Evolutionary conservation across 2,329 filamentous ascomycete species (phyloP).

Genomic region (Fusarium ambrosium): DNA sequence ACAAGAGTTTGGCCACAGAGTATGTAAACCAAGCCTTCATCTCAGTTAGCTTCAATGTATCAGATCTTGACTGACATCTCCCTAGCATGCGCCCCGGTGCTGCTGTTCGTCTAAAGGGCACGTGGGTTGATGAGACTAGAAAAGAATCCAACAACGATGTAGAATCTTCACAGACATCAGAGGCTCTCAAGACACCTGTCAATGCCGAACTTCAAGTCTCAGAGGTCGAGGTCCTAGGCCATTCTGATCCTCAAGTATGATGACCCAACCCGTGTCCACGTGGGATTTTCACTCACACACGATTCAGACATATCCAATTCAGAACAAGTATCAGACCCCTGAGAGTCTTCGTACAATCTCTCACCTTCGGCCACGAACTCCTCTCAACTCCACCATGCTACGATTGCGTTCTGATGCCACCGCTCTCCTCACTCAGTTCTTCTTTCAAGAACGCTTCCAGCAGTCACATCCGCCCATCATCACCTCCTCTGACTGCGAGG

Average conservation of each 20-base stretch:
- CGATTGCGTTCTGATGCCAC: constrained; percentile 87
- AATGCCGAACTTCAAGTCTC: constrained; percentile 79
- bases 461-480: constrained; percentile 95
- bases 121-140: constrained; percentile 68
- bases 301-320: constrained; percentile 85
- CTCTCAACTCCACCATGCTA: constrained; percentile 83
- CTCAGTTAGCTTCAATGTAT: constrained; percentile 3
- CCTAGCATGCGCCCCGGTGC: constrained; percentile 83
- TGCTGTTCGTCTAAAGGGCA: constrained; percentile 81
- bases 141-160: constrained; percentile 4
- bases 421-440: constrained; percentile 80
- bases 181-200: background rate
- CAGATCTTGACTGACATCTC: constrained; percentile 45
- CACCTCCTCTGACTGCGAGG: constrained; percentile 97
- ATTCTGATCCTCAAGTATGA: constrained; percentile 82
- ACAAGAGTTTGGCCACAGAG: constrained; percentile 78
- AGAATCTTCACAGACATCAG: constrained; percentile 10
- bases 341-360: constrained; percentile 91
- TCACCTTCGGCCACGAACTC: constrained; percentile 86
- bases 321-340: constrained; percentile 94
- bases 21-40: constrained; percentile 60
- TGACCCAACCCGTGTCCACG: background rate
- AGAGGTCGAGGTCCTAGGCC: constrained; percentile 77
- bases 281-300: constrained; percentile 8
- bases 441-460: constrained; percentile 77